Base-by-base conservation (phyloP, 768 basidiomycete species). In the Suillus subluteus region DNA sequence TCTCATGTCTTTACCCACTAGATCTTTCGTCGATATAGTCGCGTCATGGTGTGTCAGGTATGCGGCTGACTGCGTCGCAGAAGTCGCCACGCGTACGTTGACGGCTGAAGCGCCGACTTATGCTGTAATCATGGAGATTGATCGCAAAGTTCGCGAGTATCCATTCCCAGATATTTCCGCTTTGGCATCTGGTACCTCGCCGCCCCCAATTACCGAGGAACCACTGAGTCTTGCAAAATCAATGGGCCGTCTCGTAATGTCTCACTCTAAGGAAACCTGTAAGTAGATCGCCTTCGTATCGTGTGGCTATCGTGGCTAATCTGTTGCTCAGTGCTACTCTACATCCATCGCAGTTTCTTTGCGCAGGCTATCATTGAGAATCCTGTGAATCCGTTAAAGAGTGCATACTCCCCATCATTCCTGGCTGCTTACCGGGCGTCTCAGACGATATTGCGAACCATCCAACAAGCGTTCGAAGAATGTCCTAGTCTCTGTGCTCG, bases 291-390 rank as follows among this genome's bases (percentile, higher is more conserved):
- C 16, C 41, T 21, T 38, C 40, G 63, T 4, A 30, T 7, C 0
- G 26, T 38, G 48, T 59, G 59, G 48, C 26, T 18, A 30, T 30
- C 38, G 9, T 62, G 61, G 48, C 55, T 67, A 50, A 35, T 38
- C 23, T 32, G 35, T 67, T 63, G 38, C 44, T 0, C 62, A 88
- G 88, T 87, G 26, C 78, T 89, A 21, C 79, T 89, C 72, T 87
- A 87, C 72, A 84, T 91, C 40, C 88, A 89, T 70, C 83, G 89
- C 32, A 83, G 83, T 65, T 91, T 89, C 80, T 91, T 91, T 67
- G 89, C 90, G 0, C 87, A 88, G 71, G 90, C 90, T 4, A 85
- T 91, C 69, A 86, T 88, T 32, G 88, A 91, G 65, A 82, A 87
- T 44, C 89, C 90, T 0, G 75, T 77, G 35, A 89, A 91, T 73